These are phyloP conservation scores for Prunus dulcis DNA, from an alignment of 306 rosid genomes.

Conservation along the genomic window DNA sequence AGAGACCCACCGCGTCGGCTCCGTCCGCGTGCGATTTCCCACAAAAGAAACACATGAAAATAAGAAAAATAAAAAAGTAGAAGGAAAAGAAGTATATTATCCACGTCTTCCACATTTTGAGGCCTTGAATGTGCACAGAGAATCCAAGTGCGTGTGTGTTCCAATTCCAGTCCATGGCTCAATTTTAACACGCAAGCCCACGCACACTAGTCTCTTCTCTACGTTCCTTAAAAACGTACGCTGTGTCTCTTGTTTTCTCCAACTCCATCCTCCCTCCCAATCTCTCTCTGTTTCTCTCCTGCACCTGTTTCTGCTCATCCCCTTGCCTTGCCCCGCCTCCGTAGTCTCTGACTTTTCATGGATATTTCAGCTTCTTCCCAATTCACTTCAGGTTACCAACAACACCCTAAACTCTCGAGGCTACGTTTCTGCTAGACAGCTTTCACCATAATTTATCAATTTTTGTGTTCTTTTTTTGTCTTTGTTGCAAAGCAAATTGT, in stretches of 20 bases:
- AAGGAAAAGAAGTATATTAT: constrained; percentile 19
- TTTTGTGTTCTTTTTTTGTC: neutral
- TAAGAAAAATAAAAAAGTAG: neutral
- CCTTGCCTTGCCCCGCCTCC: neutral
- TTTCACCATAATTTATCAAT: neutral
- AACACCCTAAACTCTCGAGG: constrained; percentile 29
- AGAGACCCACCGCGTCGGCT: constrained; percentile 37
- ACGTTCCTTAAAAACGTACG: too few species aligned
- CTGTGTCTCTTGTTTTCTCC: neutral
- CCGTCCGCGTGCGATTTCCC: constrained; percentile 43
- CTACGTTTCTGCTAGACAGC: constrained; percentile 14
- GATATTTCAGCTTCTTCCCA: constrained; percentile 6
- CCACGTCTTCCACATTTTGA: constrained; percentile 56
- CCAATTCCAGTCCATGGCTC: neutral
- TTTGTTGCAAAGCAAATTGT: neutral
- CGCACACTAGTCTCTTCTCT: too few species aligned
- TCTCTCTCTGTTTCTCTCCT: neutral
- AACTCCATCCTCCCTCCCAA: neutral
- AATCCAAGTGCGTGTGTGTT: neutral
- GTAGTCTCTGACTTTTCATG: neutral
- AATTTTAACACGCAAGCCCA: neutral
- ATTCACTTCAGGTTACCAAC: neutral
- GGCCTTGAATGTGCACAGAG: constrained; percentile 31
- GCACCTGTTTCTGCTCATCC: neutral
- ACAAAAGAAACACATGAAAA: neutral